Base-by-base conservation (phyloP, 2,329 filamentous ascomycete genomes). In the Leptographium lundbergii region DNA sequence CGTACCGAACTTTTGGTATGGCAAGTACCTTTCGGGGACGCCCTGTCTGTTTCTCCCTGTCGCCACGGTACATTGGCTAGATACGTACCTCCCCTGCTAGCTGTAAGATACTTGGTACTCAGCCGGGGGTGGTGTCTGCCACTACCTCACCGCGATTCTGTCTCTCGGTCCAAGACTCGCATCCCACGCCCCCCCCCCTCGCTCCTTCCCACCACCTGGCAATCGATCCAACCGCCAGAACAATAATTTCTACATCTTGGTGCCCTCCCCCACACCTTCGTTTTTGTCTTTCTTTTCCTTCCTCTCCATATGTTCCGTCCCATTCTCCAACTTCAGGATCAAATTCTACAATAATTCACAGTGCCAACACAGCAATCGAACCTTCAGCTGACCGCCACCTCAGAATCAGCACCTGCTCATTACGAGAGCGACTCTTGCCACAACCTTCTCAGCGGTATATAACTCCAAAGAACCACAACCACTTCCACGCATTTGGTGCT, bases 221-320 rank as follows among this genome's bases (percentile, higher is more conserved):
- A 61, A 61, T 60, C 59, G 60, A 61, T 58, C 61, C 61, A 63
- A 54, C 58, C 58, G 54, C 51, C 59, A 60, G 54, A 53, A 36
- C 58, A 57, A 39, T 64, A 64, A 66, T 61, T 67, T 61, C 59
- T 67, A 67, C 66, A 65, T 65, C 62, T 67, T 65, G 61, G 63
- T 60, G 58, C 63, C 56, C 59, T 63, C 63, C 61, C 63, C 61
- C 63, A 57, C 62, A 63, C 62, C 57, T 39, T 59, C 50, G 55
- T 36, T 58, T 36, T 58, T 36, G 57, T 59, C 56, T 54, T 54
- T 22, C 52, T 36, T 50, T 51, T 47, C 19, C 47, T 52, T 50
- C 50, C 59, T 58, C 57, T 48, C 54, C 53, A 59, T 58, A 55
- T 57, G 24, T 54, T 29, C 22, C 34, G 29, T 24, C n/a, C 34